phyloP scores from a whole-genome alignment of 495 filamentous ascomycete species.

The Penicillium paxilli region DNA sequence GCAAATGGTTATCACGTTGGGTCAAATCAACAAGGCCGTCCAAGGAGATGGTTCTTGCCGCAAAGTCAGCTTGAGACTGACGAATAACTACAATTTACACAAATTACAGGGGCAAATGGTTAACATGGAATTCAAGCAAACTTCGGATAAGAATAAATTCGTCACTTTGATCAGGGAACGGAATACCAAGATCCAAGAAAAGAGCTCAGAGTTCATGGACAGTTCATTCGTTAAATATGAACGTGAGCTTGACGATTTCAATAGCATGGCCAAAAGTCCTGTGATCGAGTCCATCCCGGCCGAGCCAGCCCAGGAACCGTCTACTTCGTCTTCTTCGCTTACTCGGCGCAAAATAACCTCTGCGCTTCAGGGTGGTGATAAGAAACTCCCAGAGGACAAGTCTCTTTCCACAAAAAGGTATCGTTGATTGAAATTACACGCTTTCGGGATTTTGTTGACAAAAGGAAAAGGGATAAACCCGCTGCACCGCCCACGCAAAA shows the following conservation, averaged over 20 bases:
- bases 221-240: constrained; percentile 31
- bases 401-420: background rate
- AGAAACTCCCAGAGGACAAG: background rate
- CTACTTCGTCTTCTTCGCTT: too few species aligned
- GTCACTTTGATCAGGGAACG: constrained; percentile 9
- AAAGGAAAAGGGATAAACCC: background rate
- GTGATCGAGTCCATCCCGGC: background rate
- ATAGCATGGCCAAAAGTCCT: constrained; percentile 13
- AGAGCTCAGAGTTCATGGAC: constrained; percentile 37
- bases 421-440: background rate
- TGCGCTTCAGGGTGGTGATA: constrained; percentile 21
- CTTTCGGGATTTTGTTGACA: background rate
- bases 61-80: constrained; percentile 37
- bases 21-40: constrained; percentile 17
- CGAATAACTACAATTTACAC: constrained; percentile 15
- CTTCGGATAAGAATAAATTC: constrained; percentile 21
- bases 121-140: constrained; percentile 37
- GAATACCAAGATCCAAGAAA: constrained; percentile 13
- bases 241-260: constrained; percentile 3
- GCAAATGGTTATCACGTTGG: constrained; percentile 12
- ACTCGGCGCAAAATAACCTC: constrained; percentile 35
- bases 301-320: background rate
- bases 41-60: constrained; percentile 25
- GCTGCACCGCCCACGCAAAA: background rate
- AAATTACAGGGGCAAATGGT: constrained; percentile 24